A percentile compares a stretch with the other conserved stretches of the same genome.
These are phyloP conservation scores for Aspergillus ostianus DNA, from an alignment of 495 filamentous ascomycete genomes.

Conservation along the genomic window DNA sequence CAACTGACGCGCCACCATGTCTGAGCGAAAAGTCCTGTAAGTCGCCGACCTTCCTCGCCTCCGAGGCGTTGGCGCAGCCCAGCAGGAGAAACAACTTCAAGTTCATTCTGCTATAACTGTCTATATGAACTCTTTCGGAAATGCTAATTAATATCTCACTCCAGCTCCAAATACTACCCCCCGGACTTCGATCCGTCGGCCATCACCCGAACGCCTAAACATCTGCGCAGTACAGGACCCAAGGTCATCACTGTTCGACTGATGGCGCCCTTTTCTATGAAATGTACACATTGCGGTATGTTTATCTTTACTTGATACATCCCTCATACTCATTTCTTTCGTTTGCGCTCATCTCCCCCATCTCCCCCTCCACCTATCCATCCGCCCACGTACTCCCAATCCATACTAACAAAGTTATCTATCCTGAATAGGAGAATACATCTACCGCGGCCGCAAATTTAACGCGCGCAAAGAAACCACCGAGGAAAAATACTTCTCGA, in stretches of 20 bases:
- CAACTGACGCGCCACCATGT: slow-evolving; percentile 57
- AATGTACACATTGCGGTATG: slow-evolving; percentile 75
- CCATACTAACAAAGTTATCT: slow-evolving; percentile 2
- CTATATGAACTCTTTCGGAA: neutral
- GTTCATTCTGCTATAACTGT: neutral
- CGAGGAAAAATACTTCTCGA: slow-evolving; percentile 85
- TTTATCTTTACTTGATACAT: no score
- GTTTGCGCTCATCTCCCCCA: no score
- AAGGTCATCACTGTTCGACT: slow-evolving; percentile 89
- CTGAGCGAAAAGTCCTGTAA: slow-evolving; percentile 82
- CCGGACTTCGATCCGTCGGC: slow-evolving; percentile 95
- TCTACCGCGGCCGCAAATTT: slow-evolving; percentile 95
- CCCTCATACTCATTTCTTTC: no score
- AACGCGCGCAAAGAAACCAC: slow-evolving; percentile 95
- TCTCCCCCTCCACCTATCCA: no score
- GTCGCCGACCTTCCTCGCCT: neutral
- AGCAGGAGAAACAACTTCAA: neutral
- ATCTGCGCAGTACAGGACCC: slow-evolving; percentile 56
- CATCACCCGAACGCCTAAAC: slow-evolving; percentile 71
- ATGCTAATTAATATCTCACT: no score
- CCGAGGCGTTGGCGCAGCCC: neutral
- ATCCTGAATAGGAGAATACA: slow-evolving; percentile 61
- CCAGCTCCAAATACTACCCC: slow-evolving; percentile 72
- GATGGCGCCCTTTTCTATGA: slow-evolving; percentile 96
- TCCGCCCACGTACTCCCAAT: no score